These are phyloP conservation scores for Pythium utonaiense DNA, from an alignment of 352 stramenopile species.

Conservation along the genomic window DNA sequence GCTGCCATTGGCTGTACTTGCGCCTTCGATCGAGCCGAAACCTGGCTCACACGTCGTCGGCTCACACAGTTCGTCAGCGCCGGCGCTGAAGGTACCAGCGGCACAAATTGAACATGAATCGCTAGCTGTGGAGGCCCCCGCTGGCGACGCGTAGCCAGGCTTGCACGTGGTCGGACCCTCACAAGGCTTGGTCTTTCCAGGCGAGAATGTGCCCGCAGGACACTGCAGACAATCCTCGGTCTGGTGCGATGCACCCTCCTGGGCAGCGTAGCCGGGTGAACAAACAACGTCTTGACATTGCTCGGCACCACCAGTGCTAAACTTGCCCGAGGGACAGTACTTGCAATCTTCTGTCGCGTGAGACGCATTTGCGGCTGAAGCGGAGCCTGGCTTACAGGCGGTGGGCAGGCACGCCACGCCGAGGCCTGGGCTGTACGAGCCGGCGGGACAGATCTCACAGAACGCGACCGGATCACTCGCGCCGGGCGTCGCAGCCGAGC, in stretches of 20 bases:
- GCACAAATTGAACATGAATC: constrained; percentile 33
- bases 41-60: constrained; percentile 33
- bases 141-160: constrained; percentile 29
- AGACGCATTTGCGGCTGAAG: constrained; percentile 26
- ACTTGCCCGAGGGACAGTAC: constrained; percentile 28
- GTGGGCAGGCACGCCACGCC: constrained; percentile 29
- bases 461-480: constrained; percentile 29
- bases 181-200: constrained; percentile 27
- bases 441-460: constrained; percentile 31
- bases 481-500: constrained; percentile 23
- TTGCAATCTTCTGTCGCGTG: constrained; percentile 28
- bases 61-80: constrained; percentile 26
- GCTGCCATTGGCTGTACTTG: constrained; percentile 21
- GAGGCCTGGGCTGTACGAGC: constrained; percentile 30
- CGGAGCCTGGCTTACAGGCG: constrained; percentile 22
- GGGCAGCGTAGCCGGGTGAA: constrained; percentile 26
- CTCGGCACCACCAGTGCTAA: constrained; percentile 27
- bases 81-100: constrained; percentile 28
- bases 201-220: constrained; percentile 30
- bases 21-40: constrained; percentile 28
- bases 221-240: constrained; percentile 35
- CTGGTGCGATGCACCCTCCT: constrained; percentile 27
- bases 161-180: constrained; percentile 31
- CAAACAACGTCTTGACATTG: constrained; percentile 33
- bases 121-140: constrained; percentile 28